phyloP scores from a whole-genome alignment of 768 basidiomycete species.

The Suillus luteus region DNA sequence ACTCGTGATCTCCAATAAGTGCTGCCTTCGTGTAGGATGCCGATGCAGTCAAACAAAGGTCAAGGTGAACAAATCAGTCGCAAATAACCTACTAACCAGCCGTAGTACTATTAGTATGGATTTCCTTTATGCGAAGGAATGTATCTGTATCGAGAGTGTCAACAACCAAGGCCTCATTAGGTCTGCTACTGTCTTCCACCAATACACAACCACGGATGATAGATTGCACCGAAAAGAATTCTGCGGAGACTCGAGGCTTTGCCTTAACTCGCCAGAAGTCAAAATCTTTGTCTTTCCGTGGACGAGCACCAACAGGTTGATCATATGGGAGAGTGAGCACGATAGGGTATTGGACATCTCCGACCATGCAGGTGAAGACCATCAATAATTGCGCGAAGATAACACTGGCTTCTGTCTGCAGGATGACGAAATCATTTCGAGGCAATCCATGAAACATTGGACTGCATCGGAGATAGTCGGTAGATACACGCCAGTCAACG shows the following conservation, averaged over 20 bases:
- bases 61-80: too few species aligned
- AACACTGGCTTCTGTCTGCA: too few species aligned
- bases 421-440: too few species aligned
- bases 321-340: conserved; percentile 16
- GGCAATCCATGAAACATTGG: conserved; percentile 17
- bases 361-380: neutral
- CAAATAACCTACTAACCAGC: too few species aligned
- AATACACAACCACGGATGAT: conserved; percentile 32
- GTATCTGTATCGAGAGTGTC: conserved; percentile 35
- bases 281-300: conserved; percentile 27
- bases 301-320: conserved; percentile 11
- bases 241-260: conserved; percentile 6
- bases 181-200: too few species aligned
- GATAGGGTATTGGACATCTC: neutral
- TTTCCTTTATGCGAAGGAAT: conserved; percentile 21
- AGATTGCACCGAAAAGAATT: conserved; percentile 27
- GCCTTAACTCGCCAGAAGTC: conserved; percentile 20
- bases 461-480: conserved; percentile 33
- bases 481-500: conserved; percentile 29
- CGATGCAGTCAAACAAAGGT: too few species aligned
- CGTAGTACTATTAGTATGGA: too few species aligned
- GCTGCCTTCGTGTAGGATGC: too few species aligned
- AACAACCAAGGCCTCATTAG: too few species aligned
- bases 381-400: neutral
- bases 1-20: too few species aligned